These are phyloP conservation scores for Solanum tacnaense DNA, from an alignment of 257 asterid species.

Conservation along the genomic window DNA sequence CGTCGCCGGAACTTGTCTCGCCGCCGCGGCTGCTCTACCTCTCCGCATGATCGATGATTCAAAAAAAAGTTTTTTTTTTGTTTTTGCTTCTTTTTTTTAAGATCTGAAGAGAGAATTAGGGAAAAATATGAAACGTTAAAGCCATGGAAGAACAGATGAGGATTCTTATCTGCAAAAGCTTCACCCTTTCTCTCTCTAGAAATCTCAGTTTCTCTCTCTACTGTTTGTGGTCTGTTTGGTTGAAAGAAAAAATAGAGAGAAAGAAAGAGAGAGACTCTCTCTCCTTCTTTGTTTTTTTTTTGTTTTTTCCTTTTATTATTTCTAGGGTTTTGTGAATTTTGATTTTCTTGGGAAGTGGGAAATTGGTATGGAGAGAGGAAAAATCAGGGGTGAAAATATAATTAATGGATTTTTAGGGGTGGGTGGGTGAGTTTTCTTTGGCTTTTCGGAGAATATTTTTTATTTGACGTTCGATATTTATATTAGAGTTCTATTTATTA, in stretches of 20 bases:
- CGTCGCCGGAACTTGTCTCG: neutral
- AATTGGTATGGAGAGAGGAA: neutral
- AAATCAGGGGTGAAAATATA: neutral
- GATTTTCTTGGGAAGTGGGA: neutral
- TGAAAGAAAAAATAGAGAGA: slow-evolving; percentile 2
- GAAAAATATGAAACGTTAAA: neutral
- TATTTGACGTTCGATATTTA: neutral
- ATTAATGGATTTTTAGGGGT: neutral
- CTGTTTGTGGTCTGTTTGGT: slow-evolving; percentile 27
- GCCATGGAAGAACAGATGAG: slow-evolving; percentile 4
- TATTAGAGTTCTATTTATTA: neutral
- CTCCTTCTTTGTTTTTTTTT: neutral
- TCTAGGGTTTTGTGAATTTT: neutral
- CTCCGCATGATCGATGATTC: slow-evolving; percentile 37
- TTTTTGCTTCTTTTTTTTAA: neutral
- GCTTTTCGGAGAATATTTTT: neutral
- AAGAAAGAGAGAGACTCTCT: neutral
- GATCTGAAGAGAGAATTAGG: neutral
- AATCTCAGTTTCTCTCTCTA: slow-evolving; percentile 26
- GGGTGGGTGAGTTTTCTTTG: neutral
- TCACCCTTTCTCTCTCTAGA: neutral
- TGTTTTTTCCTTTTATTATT: neutral
- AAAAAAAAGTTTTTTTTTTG: neutral
- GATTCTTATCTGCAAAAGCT: slow-evolving; percentile 1
- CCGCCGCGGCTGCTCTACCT: slow-evolving; percentile 33